Evolutionary conservation across 2,329 filamentous ascomycete species (phyloP), one percentile per base, ranked within the genome.

Genomic region (Pseudogymnoascus sp.): DNA sequence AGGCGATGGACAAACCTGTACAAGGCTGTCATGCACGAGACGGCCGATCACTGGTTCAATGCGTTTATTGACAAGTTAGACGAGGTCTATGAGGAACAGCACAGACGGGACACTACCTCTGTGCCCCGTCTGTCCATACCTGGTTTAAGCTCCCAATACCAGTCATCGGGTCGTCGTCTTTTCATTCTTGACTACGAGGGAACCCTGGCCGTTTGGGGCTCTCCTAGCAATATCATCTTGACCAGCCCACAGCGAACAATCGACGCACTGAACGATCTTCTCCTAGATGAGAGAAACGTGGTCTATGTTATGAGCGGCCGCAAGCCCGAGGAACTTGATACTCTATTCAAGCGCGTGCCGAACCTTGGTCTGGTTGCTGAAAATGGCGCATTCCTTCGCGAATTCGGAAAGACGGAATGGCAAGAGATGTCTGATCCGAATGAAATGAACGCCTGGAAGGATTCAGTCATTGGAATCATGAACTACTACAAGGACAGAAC

Each of bases 181-280:
- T 95, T 98, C 75, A 87, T 98, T 68, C 81, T 98, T 51, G 93
- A 98, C 73, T 96, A 96, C 72, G 93, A 98, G 75, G 93, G 92
- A 51, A 98, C 93, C 0, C 80, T 98, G 6, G 90, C 95, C 48
- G 91, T 89, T 62, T 95, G 92, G 84, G 92, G 92, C 3, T 90
- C 90, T 0, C 88, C 92, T 64, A 90, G 86, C 66, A 89, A 90
- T 72, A 93, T 95, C 67, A 91, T 96, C 60, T 82, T 95, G 16
- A 89, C 91, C 61, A 96, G 90, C 68, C 92, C 92, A 2, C 89
- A 84, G 74, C 88, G 92, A 28, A 92, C 93, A 0, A 83, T 96
- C 57, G 90, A 93, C 66, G 86, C 92, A 0, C 77, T 98, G 13
- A 92, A 89, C 65, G 92, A 96, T 65, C 78, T 98, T 13, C 81